Percentiles rank a stretch among this genome's conserved stretches.
These are phyloP conservation scores for Alternaria conjuncta DNA, from an alignment of 2,329 filamentous ascomycete genomes.

Conservation along the genomic window DNA sequence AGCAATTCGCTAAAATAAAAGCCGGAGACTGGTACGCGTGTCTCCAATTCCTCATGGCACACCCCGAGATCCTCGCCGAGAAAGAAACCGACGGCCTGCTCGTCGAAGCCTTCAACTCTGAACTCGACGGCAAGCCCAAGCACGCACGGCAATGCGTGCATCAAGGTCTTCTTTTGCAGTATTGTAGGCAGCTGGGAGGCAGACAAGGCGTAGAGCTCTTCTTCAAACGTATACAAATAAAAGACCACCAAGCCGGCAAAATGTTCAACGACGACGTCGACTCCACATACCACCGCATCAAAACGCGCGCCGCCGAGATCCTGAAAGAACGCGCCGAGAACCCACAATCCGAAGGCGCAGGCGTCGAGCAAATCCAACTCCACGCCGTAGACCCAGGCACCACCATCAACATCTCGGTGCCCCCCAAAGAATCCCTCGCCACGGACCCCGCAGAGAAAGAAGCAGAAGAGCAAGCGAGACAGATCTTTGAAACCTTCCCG, in stretches of 20 bases:
- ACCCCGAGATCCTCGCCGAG: constrained; percentile 81
- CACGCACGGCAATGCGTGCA: constrained; percentile 87
- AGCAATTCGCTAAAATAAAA: constrained; percentile 80
- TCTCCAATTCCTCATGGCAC: constrained; percentile 76
- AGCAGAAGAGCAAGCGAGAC: constrained; percentile 65
- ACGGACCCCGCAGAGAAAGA: constrained; percentile 62
- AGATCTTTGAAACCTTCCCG: constrained; percentile 83
- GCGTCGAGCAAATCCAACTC: constrained; percentile 94
- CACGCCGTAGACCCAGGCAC: constrained; percentile 95
- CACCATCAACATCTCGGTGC: constrained; percentile 86
- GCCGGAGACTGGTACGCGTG: constrained; percentile 74
- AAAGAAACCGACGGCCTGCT: constrained; percentile 89
- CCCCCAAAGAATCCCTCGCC: constrained; percentile 60
- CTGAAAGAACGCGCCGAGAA: constrained; percentile 61
- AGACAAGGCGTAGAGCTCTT: constrained; percentile 88
- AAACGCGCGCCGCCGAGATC: constrained; percentile 76
- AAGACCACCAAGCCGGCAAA: constrained; percentile 86
- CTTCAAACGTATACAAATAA: constrained; percentile 93
- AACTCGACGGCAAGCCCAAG: constrained; percentile 77
- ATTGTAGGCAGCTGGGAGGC: constrained; percentile 89
- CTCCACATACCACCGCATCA: constrained; percentile 83
- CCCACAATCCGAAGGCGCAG: constrained; percentile 60
- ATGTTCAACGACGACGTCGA: constrained; percentile 94
- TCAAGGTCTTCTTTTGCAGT: constrained; percentile 89
- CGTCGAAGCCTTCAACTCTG: constrained; percentile 88